Evolutionary conservation across 495 filamentous ascomycete genomes (phyloP), one percentile per base, ranked within the genome.

Genomic region (Penicillium robsamsonii): DNA sequence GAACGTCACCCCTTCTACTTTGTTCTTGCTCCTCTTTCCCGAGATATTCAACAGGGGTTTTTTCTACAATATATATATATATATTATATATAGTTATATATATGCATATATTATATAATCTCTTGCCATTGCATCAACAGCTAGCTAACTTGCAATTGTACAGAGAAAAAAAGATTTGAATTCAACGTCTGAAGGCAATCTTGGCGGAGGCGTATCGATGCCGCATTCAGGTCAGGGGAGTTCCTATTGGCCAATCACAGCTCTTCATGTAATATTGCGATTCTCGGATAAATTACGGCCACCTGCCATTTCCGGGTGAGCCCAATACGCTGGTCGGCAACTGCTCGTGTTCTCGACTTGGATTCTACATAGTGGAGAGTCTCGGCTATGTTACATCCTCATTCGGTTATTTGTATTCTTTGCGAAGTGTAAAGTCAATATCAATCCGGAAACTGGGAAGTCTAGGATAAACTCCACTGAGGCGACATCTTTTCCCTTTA

Each of bases 191-290:
- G 15, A 38, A 17, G 7, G 4, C 7, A 40, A 13, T 56, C 58
- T 44, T 50, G 33, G 46, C 55, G 30, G 30, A 29, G 37, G 33
- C 55, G 30, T 24, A 59, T 55, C 43, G 10, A 48, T 62, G 41
- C 59, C 59, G 59, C 59, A 46, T 62, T 58, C 55, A 37, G 59
- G 20, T 1, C 37, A n/a, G 8, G 22, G 42, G 4, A 24, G 22
- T 27, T 25, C n/a, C 13, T 31, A 5, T 5, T n/a, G 17, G 7
- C 59, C 46, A 58, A 58, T 61, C 44, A 58, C 4, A 50, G 13
- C 27, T 1, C 3, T 20, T 11, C 0, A 41, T 9, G 38, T 24
- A 33, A 29, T 52, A 10, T 5, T 17, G 22, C 35, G n/a, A 15
- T 38, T 17, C 15, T n/a, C n/a, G 15, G 35, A n/a, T 38, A 38